phyloP scores from a whole-genome alignment of 2,329 filamentous ascomycete species.

The Cladosporium phlei region DNA sequence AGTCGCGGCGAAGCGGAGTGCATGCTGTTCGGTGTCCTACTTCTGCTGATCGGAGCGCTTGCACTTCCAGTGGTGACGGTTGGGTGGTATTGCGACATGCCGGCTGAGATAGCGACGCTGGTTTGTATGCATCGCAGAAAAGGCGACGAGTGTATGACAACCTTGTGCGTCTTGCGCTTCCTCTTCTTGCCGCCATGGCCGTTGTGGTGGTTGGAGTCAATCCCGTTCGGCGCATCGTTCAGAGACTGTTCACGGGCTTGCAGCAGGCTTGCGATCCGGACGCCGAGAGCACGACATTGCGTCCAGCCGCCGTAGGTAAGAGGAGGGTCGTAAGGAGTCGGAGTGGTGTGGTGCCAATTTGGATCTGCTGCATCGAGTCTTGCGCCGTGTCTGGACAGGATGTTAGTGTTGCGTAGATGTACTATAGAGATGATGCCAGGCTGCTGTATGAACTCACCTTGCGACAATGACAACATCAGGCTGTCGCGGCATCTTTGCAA shows the following conservation, averaged over 20 bases:
- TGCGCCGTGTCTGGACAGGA: constrained; percentile 68
- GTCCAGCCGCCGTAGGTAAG: constrained; percentile 92
- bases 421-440: neutral
- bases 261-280: constrained; percentile 73
- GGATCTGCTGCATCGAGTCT: constrained; percentile 92
- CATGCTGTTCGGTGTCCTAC: constrained; percentile 25
- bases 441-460: constrained; percentile 34
- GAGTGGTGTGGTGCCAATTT: constrained; percentile 88
- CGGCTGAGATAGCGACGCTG: constrained; percentile 79
- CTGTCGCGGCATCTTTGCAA: constrained; percentile 37
- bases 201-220: neutral
- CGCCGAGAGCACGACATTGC: constrained; percentile 75
- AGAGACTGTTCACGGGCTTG: constrained; percentile 42
- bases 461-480: constrained; percentile 48
- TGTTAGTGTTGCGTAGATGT: constrained; percentile 1
- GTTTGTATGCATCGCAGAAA: constrained; percentile 92
- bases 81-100: constrained; percentile 64
- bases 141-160: constrained; percentile 89
- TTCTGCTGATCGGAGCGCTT: constrained; percentile 24
- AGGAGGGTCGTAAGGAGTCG: constrained; percentile 91
- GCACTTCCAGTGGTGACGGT: constrained; percentile 28
- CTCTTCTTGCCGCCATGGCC: constrained; percentile 19
- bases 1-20: constrained; percentile 32
- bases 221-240: neutral
- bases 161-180: constrained; percentile 62